Evolutionary conservation across 306 rosid species (phyloP).

Genomic region (Vigna mungo): DNA sequence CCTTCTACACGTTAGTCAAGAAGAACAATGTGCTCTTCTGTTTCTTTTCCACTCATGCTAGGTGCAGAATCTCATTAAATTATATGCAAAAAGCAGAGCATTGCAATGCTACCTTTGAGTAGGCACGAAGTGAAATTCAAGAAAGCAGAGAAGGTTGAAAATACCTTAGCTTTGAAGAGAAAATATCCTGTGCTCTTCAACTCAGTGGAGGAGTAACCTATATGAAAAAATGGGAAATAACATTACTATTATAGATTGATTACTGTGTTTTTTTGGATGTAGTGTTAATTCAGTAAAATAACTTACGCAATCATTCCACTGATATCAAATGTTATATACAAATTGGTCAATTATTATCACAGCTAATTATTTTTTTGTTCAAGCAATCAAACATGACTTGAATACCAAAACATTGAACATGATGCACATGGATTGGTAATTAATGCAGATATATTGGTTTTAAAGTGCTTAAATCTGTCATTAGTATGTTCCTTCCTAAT

Average conservation of each 20-base stretch:
- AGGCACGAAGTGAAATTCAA: constrained; percentile 66
- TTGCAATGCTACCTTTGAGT: constrained; percentile 76
- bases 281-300: constrained; percentile 35
- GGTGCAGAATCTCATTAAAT: constrained; percentile 50
- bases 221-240: not conserved
- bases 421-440: not conserved
- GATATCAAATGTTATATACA: constrained; percentile 31
- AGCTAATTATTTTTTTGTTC: constrained; percentile 11
- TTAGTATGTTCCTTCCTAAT: constrained; percentile 18
- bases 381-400: constrained; percentile 36
- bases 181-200: constrained; percentile 39
- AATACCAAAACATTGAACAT: constrained; percentile 10
- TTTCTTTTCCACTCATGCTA: constrained; percentile 37
- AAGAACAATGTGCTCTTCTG: not conserved
- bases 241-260: constrained; percentile 38
- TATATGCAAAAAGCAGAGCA: constrained; percentile 29
- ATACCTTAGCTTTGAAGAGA: constrained; percentile 83
- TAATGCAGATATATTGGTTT: not conserved
- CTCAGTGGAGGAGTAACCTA: not conserved
- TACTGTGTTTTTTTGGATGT: constrained; percentile 22
- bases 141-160: constrained; percentile 31
- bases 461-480: not conserved
- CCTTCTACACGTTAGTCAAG: not conserved
- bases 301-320: constrained; percentile 38
- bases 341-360: constrained; percentile 30